phyloP scores from a whole-genome alignment of 2,329 filamentous ascomycete species.

The Bisporella sp. region DNA sequence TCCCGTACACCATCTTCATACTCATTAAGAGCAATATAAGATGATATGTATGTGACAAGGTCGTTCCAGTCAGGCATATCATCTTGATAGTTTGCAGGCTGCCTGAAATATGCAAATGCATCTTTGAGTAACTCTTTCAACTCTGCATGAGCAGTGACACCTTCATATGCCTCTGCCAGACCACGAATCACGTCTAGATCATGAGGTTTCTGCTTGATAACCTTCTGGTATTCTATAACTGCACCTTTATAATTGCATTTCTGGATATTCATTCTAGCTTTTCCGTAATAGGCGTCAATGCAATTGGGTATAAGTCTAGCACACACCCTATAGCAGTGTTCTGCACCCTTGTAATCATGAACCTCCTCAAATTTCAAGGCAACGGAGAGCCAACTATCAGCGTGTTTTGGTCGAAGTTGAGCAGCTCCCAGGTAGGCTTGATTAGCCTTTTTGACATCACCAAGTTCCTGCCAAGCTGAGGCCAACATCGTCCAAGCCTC shows the following conservation, averaged over 20 bases:
- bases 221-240: constrained; percentile 48
- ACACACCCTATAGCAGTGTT: neutral
- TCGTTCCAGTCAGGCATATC: constrained; percentile 59
- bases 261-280: constrained; percentile 50
- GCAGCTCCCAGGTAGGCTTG: constrained; percentile 55
- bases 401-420: constrained; percentile 54
- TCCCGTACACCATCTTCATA: constrained; percentile 60
- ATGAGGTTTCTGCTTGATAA: constrained; percentile 40
- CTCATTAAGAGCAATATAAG: constrained; percentile 59
- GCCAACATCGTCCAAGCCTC: constrained; percentile 58
- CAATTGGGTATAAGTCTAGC: constrained; percentile 24
- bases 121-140: constrained; percentile 28
- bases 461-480: constrained; percentile 54
- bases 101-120: constrained; percentile 24
- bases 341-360: neutral
- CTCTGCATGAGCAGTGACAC: constrained; percentile 23
- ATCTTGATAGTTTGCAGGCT: constrained; percentile 5
- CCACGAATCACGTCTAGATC: constrained; percentile 34
- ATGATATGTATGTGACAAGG: constrained; percentile 76
- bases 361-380: constrained; percentile 9
- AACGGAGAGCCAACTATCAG: constrained; percentile 48
- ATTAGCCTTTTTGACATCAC: constrained; percentile 48
- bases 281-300: constrained; percentile 50
- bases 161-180: constrained; percentile 29
- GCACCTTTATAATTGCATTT: constrained; percentile 47